These are phyloP conservation scores for Phytophthora niederhauseri DNA, from an alignment of 352 stramenopile species.

Conservation along the genomic window DNA sequence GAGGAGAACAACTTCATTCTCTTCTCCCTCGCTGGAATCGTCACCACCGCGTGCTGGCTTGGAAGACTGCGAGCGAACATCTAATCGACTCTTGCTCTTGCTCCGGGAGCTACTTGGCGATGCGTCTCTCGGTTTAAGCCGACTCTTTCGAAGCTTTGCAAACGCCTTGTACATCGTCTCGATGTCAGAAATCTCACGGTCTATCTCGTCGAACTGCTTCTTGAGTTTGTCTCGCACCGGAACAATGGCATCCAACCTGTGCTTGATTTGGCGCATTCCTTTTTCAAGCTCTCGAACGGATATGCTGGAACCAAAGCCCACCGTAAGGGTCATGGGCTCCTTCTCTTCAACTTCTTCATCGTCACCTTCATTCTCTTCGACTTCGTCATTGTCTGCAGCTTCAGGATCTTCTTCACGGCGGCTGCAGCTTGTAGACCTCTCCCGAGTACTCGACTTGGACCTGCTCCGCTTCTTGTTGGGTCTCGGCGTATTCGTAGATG, in stretches of 20 bases:
- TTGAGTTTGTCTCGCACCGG: not conserved
- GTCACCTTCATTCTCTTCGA: not conserved
- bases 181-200: not conserved
- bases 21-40: not conserved
- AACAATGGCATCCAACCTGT: not conserved
- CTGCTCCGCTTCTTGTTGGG: not conserved
- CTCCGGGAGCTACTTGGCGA: not conserved
- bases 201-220: not conserved
- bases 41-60: slow-evolving; percentile 2
- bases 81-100: slow-evolving; percentile 5
- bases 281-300: not conserved
- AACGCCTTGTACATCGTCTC: slow-evolving; percentile 1
- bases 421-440: slow-evolving; percentile 9
- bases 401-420: not conserved
- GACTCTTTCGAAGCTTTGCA: not conserved
- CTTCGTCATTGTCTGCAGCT: too few relatives aligned
- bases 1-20: not conserved
- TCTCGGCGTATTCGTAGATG: not conserved
- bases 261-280: not conserved
- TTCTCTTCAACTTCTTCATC: not conserved
- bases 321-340: not conserved
- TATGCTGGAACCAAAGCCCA: too few relatives aligned
- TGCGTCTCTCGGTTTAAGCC: not conserved
- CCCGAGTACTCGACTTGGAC: not conserved
- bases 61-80: not conserved